phyloP scores from a whole-genome alignment of 495 filamentous ascomycete genomes.

The Xylaria bambusicola region DNA sequence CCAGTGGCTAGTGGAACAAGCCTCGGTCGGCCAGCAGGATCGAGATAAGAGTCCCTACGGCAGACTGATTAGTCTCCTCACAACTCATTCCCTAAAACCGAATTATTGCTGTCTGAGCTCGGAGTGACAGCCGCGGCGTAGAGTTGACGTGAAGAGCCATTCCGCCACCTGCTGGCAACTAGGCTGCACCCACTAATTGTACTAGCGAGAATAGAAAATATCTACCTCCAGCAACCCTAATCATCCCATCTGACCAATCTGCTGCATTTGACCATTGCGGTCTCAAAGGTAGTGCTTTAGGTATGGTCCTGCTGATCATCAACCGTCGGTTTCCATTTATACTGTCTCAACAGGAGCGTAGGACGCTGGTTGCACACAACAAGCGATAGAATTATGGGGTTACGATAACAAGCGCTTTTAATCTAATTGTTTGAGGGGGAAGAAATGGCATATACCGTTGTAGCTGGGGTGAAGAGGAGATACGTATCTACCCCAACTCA shows the following conservation, averaged over 20 bases:
- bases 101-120: no score
- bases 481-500: background rate
- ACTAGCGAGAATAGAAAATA: background rate
- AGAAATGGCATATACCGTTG: slow-evolving; percentile 3
- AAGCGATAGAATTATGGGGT: background rate
- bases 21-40: no score
- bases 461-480: slow-evolving; percentile 21
- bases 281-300: background rate
- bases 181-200: background rate
- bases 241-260: background rate
- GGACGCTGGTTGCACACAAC: background rate
- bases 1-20: no score
- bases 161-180: no score
- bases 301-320: background rate
- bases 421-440: background rate
- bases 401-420: background rate
- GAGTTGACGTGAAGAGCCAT: no score
- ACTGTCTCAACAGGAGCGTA: background rate
- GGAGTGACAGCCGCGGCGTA: no score
- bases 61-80: no score
- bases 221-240: background rate
- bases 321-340: background rate
- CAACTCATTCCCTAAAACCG: no score
- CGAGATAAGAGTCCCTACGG: no score
- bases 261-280: background rate